Evolutionary conservation across 2,329 filamentous ascomycete species (phyloP), one percentile per base, ranked within the genome.

Genomic region (Aaosphaeria pasadenensis): DNA sequence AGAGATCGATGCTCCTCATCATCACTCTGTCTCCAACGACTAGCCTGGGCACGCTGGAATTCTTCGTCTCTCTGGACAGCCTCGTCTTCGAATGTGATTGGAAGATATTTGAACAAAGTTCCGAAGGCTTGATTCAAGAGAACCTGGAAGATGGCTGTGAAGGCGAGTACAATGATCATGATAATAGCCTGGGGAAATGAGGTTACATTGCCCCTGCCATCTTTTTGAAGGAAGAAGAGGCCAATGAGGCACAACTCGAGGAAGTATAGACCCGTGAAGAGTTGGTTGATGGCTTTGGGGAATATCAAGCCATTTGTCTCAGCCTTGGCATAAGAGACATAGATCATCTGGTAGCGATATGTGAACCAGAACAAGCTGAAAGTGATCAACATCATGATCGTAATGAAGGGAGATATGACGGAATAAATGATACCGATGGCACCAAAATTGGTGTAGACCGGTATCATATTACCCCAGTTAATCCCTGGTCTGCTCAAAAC

Each of bases 261-360:
- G 52, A 96, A 84, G 62, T 99, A 99, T 0, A 99, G 74, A 0
- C 94, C 94, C 0, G 90, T 94, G 63, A 99, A 97, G 0, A 94
- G 88, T 66, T 96, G 92, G 64, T 96, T 96, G 72, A 97, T 88
- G 1, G 94, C 94, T 33, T 86, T 83, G 0, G 94, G 94, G 61
- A 96, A 99, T 44, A 97, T 75, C 1, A 97, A 80, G 39, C 94
- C 94, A 38, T 94, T 94, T 0, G 92, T 99, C 70, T 99, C 94
- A 51, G 87, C 84, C 56, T 86, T 83, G 69, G 95, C 95, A 45
- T 91, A 88, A 29, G 85, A 95, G 50, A 99, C 91, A 62, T 96
- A 99, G 17, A 99, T 81, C 75, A 95, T 95, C 57, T 92, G 92
- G 72, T 97, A 97, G n/a, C 92, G 84, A 67, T 97, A 91, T 1